Conservation (phyloP, 371 early-diverging fungal genomes). For the Syncephalis fuscata region DNA sequence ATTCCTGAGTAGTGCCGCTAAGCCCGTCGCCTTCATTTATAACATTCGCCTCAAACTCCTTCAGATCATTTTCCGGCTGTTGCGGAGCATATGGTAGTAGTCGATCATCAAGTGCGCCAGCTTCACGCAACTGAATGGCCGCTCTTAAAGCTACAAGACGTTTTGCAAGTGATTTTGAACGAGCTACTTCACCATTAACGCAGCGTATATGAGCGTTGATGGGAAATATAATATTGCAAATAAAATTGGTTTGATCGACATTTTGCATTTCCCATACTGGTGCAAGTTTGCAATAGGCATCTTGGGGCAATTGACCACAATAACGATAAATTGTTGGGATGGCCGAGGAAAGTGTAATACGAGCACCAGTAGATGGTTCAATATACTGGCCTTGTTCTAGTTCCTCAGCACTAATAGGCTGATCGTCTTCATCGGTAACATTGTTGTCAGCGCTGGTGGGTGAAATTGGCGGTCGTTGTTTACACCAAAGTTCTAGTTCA, state of each 20-base stretch:
- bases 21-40: constrained; percentile 4
- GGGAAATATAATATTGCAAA: constrained; percentile 38
- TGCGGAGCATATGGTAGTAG: constrained; percentile 28
- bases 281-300: constrained; percentile 23
- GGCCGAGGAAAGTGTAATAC: constrained; percentile 38
- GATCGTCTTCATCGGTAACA: constrained; percentile 9
- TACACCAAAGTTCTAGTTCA: constrained; percentile 30
- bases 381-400: constrained; percentile 15
- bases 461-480: constrained; percentile 2
- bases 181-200: constrained; percentile 29
- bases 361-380: constrained; percentile 39
- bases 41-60: constrained; percentile 6
- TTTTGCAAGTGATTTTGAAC: constrained; percentile 45
- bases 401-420: constrained; percentile 7
- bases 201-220: constrained; percentile 39
- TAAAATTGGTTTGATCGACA: constrained; percentile 13
- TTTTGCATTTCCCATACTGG: constrained; percentile 25
- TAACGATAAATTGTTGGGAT: constrained; percentile 39
- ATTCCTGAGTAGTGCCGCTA: constrained; percentile 5
- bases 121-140: constrained; percentile 37
- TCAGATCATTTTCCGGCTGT: neutral
- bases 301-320: constrained; percentile 38
- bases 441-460: constrained; percentile 24
- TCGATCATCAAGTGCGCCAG: constrained; percentile 55
- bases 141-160: constrained; percentile 53